Evolutionary conservation across 192 early-diverging fungal genomes (phyloP).

Genomic region (Ambispora gerdemannii): DNA sequence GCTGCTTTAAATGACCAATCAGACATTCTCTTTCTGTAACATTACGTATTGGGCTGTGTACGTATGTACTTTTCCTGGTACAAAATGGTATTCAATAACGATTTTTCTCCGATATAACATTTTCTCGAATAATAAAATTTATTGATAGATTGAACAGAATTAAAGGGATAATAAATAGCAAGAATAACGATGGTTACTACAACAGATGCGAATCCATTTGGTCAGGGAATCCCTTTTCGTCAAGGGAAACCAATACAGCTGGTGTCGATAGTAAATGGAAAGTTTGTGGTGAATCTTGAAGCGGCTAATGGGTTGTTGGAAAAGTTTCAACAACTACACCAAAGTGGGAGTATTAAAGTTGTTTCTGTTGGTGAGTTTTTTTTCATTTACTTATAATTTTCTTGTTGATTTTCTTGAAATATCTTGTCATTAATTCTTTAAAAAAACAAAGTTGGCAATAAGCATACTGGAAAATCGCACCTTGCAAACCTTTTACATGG

Average conservation of each 20-base stretch:
- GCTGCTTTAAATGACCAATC: no score
- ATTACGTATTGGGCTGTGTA: no score
- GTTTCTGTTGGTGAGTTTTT: background rate
- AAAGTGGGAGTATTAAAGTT: background rate
- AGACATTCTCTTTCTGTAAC: no score
- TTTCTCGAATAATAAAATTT: no score
- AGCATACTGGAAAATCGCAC: background rate
- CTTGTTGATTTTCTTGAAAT: background rate
- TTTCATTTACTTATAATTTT: background rate
- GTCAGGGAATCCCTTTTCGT: background rate
- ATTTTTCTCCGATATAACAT: no score
- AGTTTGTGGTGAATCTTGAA: background rate
- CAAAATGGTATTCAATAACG: no score
- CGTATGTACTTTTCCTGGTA: no score
- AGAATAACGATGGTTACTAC: background rate
- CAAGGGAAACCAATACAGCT: background rate
- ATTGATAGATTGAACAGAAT: no score
- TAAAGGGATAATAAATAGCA: no score
- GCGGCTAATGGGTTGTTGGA: background rate
- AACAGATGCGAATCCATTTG: background rate
- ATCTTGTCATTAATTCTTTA: background rate
- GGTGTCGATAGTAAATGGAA: background rate
- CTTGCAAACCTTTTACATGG: constrained; percentile 6
- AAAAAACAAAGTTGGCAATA: background rate
- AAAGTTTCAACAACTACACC: no score